These are phyloP conservation scores for Aspergillus sp. DNA, from an alignment of 2,329 filamentous ascomycete species.

Conservation along the genomic window DNA sequence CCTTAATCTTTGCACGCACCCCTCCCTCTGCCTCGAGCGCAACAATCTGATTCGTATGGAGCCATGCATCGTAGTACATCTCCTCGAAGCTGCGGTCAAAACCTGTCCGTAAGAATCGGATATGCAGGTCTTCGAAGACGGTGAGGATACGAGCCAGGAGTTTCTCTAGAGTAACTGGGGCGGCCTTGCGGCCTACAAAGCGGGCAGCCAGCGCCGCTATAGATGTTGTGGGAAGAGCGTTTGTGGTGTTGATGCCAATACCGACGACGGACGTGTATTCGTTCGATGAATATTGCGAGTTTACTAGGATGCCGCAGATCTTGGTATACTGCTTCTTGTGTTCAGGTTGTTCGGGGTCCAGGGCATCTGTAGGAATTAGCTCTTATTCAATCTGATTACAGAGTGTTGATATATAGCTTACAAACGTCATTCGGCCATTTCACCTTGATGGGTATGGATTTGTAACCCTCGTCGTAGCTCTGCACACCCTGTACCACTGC, in stretches of 20 bases:
- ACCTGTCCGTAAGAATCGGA: conserved; percentile 69
- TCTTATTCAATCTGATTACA: not conserved
- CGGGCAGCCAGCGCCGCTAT: conserved; percentile 67
- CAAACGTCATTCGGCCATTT: conserved; percentile 99
- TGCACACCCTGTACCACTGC: conserved; percentile 83
- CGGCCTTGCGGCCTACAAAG: conserved; percentile 42
- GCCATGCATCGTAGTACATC: conserved; percentile 78
- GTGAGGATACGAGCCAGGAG: conserved; percentile 79
- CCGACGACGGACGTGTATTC: conserved; percentile 85
- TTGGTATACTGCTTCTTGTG: conserved; percentile 66
- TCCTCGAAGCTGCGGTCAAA: conserved; percentile 73
- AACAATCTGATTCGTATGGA: conserved; percentile 74
- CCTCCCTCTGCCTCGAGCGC: conserved; percentile 80
- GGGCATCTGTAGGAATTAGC: conserved; percentile 53
- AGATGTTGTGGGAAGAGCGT: conserved; percentile 81
- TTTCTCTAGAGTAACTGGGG: conserved; percentile 70
- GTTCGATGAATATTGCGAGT: conserved; percentile 74
- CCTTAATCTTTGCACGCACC: conserved; percentile 71
- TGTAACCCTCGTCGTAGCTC: conserved; percentile 74
- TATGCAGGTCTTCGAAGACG: conserved; percentile 74
- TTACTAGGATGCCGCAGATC: conserved; percentile 89
- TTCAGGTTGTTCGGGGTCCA: conserved; percentile 59
- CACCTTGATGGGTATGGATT: conserved; percentile 73
- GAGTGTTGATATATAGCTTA: conserved; percentile 37
- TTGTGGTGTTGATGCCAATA: conserved; percentile 81